Conservation (phyloP, 2,329 filamentous ascomycete species). For the Phyllosticta citriasiana region DNA sequence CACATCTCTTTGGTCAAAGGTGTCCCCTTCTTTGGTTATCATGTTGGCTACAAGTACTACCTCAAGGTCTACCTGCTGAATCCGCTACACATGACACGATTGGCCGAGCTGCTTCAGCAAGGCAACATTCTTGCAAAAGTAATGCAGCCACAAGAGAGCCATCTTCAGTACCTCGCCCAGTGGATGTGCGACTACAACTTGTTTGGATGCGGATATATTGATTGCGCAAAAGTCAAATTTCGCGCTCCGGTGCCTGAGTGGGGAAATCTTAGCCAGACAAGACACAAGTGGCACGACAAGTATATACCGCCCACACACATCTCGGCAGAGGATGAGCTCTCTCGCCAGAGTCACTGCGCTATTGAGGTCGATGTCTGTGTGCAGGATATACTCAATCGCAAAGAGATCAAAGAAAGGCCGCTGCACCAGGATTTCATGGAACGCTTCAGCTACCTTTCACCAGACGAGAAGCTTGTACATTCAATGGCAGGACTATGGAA, state of each 20-base stretch:
- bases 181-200: slow-evolving; percentile 99
- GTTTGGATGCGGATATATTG: slow-evolving; percentile 84
- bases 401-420: slow-evolving; percentile 61
- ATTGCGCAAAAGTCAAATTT: slow-evolving; percentile 61
- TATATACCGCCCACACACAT: slow-evolving; percentile 54
- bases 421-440: slow-evolving; percentile 86
- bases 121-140: slow-evolving; percentile 74
- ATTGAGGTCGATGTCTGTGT: slow-evolving; percentile 85
- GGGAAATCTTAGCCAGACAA: slow-evolving; percentile 48
- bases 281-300: slow-evolving; percentile 70
- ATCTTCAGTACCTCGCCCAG: slow-evolving; percentile 83
- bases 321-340: slow-evolving; percentile 53
- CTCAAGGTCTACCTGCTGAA: slow-evolving; percentile 94
- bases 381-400: slow-evolving; percentile 77
- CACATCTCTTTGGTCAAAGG: slow-evolving; percentile 89
- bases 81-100: slow-evolving; percentile 72
- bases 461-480: slow-evolving; percentile 72
- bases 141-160: slow-evolving; percentile 89
- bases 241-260: slow-evolving; percentile 64
- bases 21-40: slow-evolving; percentile 89
- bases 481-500: slow-evolving; percentile 93
- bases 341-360: slow-evolving; percentile 75
- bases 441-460: slow-evolving; percentile 49
- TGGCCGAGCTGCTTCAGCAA: slow-evolving; percentile 78
- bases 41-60: slow-evolving; percentile 84